Percentiles rank a stretch among this genome's conserved stretches.
Evolutionary conservation across 139 green algal genomes (phyloP).

Genomic region (Chlamydomonas schloesseri): DNA sequence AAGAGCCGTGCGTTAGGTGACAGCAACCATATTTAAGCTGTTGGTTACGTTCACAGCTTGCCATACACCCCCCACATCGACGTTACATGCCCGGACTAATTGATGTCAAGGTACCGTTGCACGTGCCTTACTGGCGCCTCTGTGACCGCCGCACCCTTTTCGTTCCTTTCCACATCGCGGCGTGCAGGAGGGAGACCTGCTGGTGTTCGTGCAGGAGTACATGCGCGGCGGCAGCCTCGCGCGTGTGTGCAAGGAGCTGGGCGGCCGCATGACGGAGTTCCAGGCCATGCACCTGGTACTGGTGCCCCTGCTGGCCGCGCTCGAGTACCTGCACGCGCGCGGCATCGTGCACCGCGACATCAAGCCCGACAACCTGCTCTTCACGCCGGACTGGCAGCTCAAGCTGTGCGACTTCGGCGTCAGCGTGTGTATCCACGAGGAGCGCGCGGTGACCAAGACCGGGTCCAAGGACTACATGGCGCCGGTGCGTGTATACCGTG

Average conservation of each 20-base stretch:
- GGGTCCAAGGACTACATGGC: constrained; percentile 65
- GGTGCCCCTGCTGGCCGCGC: constrained; percentile 53
- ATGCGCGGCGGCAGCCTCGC: constrained; percentile 47
- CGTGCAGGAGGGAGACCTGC: constrained; percentile 45
- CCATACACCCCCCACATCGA: no score
- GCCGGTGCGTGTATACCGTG: constrained; percentile 15
- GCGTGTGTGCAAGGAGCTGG: constrained; percentile 35
- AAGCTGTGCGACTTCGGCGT: constrained; percentile 69
- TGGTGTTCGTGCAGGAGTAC: constrained; percentile 59
- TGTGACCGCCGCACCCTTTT: no score
- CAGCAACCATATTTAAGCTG: no score
- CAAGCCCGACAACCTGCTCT: constrained; percentile 44
- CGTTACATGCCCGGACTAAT: no score
- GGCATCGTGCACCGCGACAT: constrained; percentile 33
- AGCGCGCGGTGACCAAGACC: constrained; percentile 61
- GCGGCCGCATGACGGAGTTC: constrained; percentile 53
- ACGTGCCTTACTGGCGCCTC: no score
- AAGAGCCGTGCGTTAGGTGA: no score
- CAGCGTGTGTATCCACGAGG: constrained; percentile 55
- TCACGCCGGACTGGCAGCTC: constrained; percentile 44
- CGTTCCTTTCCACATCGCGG: neutral
- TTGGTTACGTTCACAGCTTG: no score
- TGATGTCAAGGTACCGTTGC: no score
- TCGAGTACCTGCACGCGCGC: constrained; percentile 41
- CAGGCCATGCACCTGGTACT: constrained; percentile 59